A percentile compares a stretch with the other conserved stretches of the same genome.
Evolutionary conservation across 495 filamentous ascomycete genomes (phyloP).

Genomic region (Penicillium antarcticum): DNA sequence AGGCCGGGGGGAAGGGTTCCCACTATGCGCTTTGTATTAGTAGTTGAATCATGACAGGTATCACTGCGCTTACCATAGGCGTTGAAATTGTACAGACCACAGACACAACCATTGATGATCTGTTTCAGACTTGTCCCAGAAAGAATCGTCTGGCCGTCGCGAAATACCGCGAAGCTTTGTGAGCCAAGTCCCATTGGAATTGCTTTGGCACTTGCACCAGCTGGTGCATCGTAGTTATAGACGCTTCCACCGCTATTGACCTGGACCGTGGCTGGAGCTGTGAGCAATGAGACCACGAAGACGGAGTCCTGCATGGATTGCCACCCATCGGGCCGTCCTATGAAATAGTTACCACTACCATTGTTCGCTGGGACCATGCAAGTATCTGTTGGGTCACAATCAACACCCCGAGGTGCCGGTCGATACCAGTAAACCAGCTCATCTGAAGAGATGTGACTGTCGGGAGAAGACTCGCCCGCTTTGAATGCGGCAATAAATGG

Average conservation of each 20-base stretch:
- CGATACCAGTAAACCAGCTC: conserved; percentile 44
- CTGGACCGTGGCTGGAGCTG: conserved; percentile 36
- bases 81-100: conserved; percentile 54
- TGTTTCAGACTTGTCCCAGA: conserved; percentile 46
- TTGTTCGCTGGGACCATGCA: conserved; percentile 35
- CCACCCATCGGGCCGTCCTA: conserved; percentile 48
- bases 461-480: conserved; percentile 38
- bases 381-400: conserved; percentile 31
- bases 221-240: conserved; percentile 32
- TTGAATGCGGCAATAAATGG: conserved; percentile 58
- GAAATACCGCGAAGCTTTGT: conserved; percentile 47
- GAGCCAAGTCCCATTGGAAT: conserved; percentile 50
- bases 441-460: conserved; percentile 33
- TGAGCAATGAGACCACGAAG: conserved; percentile 54
- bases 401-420: conserved; percentile 37
- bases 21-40: conserved; percentile 11
- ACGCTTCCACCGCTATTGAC: conserved; percentile 45
- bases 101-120: conserved; percentile 44
- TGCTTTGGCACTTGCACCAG: conserved; percentile 44
- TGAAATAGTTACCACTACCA: conserved; percentile 43
- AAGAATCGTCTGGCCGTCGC: conserved; percentile 41
- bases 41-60: too few species aligned
- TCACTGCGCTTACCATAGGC: conserved; percentile 38
- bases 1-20: conserved; percentile 44
- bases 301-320: conserved; percentile 47